Evolutionary conservation across 148 eudicot genomes (phyloP).

Genomic region (Amaranthus cruentus): DNA sequence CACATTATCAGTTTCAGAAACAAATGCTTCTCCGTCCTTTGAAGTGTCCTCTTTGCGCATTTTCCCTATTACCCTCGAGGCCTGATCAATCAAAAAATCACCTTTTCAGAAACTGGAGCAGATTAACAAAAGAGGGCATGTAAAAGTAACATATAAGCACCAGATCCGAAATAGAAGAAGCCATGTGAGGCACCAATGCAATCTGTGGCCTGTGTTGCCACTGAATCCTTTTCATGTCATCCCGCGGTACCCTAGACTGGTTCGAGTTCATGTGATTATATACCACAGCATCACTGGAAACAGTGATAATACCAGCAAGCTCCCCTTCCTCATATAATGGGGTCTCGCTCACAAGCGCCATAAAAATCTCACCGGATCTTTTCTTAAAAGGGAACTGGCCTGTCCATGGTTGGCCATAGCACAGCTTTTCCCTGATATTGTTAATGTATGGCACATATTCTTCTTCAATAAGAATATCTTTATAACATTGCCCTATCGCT

Average conservation of each 20-base stretch:
- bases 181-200: constrained; percentile 52
- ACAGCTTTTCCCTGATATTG: constrained; percentile 41
- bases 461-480: constrained; percentile 52
- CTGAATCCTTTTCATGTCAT: constrained; percentile 43
- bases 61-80: constrained; percentile 49
- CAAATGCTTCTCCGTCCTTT: constrained; percentile 29
- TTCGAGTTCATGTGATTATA: constrained; percentile 43
- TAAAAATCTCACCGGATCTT: constrained; percentile 58
- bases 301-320: constrained; percentile 81
- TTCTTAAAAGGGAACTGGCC: constrained; percentile 78
- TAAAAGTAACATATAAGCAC: constrained; percentile 43
- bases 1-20: constrained; percentile 22
- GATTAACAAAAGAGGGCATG: constrained; percentile 2
- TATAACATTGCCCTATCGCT: constrained; percentile 45
- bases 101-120: constrained; percentile 21
- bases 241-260: constrained; percentile 30
- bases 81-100: constrained; percentile 39
- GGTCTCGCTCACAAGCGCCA: constrained; percentile 73
- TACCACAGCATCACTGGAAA: constrained; percentile 75
- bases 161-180: constrained; percentile 75
- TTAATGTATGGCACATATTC: constrained; percentile 35
- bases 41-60: constrained; percentile 32
- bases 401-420: constrained; percentile 63
- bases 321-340: constrained; percentile 68
- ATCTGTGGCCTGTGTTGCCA: constrained; percentile 59